A percentile compares a stretch with the other conserved stretches of the same genome.
phyloP scores from a whole-genome alignment of 306 rosid genomes.

The Cicer cuneatum region DNA sequence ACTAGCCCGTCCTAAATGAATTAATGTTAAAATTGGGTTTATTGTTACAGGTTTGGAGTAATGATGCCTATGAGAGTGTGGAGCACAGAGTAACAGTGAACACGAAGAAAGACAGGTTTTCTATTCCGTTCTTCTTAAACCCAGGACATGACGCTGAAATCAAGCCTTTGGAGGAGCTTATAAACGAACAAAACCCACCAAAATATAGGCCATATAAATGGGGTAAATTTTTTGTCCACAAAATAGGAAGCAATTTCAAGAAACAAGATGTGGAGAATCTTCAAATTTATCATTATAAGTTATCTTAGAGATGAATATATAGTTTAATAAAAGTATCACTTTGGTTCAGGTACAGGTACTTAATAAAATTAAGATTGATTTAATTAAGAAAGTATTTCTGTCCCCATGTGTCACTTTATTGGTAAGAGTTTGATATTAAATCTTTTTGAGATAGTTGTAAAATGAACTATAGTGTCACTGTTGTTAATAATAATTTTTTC shows the following conservation, averaged over 20 bases:
- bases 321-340: neutral
- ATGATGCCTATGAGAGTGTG: slow-evolving; percentile 72
- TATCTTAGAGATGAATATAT: neutral
- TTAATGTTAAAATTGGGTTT: neutral
- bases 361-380: too few species aligned
- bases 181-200: slow-evolving; percentile 51
- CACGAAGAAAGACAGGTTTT: slow-evolving; percentile 64
- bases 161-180: slow-evolving; percentile 69
- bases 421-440: too few species aligned
- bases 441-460: too few species aligned
- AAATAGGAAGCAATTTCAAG: slow-evolving; percentile 52
- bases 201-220: slow-evolving; percentile 60
- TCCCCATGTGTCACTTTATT: too few species aligned
- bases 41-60: slow-evolving; percentile 77
- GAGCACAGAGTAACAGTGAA: slow-evolving; percentile 83
- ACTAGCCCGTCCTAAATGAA: too few species aligned
- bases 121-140: slow-evolving; percentile 63
- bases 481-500: too few species aligned
- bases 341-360: neutral
- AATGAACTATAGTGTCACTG: too few species aligned
- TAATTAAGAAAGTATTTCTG: too few species aligned
- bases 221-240: slow-evolving; percentile 59
- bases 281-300: slow-evolving; percentile 51
- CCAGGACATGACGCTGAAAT: slow-evolving; percentile 59
- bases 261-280: slow-evolving; percentile 55